Evolutionary conservation across 768 basidiomycete species (phyloP).

Genomic region (Tulasnella sp.): DNA sequence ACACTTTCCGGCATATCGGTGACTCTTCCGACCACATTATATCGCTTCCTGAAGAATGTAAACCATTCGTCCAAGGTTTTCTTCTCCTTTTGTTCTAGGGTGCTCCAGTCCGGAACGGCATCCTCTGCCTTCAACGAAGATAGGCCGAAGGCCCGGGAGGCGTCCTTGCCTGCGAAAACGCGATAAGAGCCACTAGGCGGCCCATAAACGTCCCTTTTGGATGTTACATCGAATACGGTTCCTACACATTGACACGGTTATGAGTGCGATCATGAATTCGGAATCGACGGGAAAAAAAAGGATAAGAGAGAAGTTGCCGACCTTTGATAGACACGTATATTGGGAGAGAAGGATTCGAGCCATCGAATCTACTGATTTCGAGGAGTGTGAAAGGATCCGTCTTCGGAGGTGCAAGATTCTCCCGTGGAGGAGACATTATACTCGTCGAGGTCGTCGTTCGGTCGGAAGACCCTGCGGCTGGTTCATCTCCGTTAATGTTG

Average conservation of each 20-base stretch:
- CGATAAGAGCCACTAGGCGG: conserved; percentile 55
- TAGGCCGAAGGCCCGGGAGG: conserved; percentile 76
- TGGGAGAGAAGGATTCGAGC: conserved; percentile 47
- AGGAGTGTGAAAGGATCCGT: conserved; percentile 62
- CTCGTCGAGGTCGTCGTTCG: too few species aligned
- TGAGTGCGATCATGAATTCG: conserved; percentile 10
- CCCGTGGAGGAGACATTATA: conserved; percentile 17
- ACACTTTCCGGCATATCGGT: conserved; percentile 38
- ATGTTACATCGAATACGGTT: conserved; percentile 79
- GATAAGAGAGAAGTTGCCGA: conserved; percentile 22
- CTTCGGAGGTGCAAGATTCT: conserved; percentile 40
- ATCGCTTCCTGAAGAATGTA: conserved; percentile 80
- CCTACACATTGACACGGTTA: conserved; percentile 34
- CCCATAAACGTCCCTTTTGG: conserved; percentile 82
- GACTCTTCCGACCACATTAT: conserved; percentile 75
- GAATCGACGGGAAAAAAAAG: neutral
- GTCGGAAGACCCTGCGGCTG: too few species aligned
- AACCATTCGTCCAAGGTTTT: conserved; percentile 86
- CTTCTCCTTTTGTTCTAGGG: conserved; percentile 52
- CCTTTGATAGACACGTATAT: conserved; percentile 94
- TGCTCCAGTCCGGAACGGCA: conserved; percentile 77
- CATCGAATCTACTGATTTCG: conserved; percentile 60
- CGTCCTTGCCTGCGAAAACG: conserved; percentile 91
- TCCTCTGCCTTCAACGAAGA: conserved; percentile 78
- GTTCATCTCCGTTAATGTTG: too few species aligned